Conservation (phyloP, 139 green algal genomes). For the Picochlorum costavermella region DNA sequence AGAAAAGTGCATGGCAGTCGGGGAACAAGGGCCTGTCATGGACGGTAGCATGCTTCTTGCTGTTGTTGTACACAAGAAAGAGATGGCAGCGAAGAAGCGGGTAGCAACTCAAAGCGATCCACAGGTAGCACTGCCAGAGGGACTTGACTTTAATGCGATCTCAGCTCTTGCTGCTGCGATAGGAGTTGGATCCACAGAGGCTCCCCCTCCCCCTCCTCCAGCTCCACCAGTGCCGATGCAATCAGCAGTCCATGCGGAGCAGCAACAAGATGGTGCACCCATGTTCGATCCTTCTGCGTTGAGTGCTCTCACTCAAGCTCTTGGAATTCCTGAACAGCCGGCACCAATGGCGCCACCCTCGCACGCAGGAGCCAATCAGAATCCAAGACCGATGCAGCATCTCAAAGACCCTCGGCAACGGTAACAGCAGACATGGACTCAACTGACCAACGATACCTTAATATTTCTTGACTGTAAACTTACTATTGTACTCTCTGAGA, state of each 20-base stretch:
- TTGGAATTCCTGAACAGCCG: constrained; percentile 5
- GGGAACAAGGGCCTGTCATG: background rate
- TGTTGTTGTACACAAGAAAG: constrained; percentile 14
- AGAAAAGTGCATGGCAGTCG: background rate
- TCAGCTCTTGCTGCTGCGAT: constrained; percentile 15
- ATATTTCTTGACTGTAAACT: too few species aligned
- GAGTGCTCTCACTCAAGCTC: constrained; percentile 12
- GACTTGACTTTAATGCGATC: constrained; percentile 15
- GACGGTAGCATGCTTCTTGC: background rate
- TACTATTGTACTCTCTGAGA: background rate
- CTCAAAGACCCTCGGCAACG: background rate
- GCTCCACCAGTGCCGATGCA: background rate
- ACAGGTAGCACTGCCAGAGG: constrained; percentile 6
- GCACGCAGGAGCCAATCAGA: background rate
- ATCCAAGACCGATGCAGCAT: background rate
- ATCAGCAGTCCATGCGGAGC: background rate
- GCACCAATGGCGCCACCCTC: background rate
- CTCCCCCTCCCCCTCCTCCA: constrained; percentile 1
- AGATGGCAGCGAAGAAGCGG: constrained; percentile 3
- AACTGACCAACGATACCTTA: too few species aligned
- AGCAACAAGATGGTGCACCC: background rate
- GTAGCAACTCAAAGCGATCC: background rate
- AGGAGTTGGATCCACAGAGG: constrained; percentile 3
- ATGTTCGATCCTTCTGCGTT: constrained; percentile 14
- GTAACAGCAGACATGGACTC: background rate